These are phyloP conservation scores for Verticillium albo-atrum DNA, from an alignment of 2,329 filamentous ascomycete genomes.

Conservation along the genomic window DNA sequence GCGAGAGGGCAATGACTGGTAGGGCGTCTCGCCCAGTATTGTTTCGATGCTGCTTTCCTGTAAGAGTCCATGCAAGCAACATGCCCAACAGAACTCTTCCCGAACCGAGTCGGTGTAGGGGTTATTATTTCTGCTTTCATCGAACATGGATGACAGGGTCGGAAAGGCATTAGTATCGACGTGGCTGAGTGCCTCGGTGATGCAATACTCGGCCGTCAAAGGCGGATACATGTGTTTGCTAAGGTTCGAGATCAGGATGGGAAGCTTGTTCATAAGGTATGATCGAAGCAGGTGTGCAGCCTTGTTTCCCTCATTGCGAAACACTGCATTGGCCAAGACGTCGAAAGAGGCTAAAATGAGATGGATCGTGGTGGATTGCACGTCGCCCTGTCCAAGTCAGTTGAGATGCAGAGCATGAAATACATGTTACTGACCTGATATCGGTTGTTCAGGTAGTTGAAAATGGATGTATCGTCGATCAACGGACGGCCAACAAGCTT, in stretches of 20 bases:
- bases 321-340: conserved; percentile 79
- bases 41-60: conserved; percentile 71
- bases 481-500: conserved; percentile 80
- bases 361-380: conserved; percentile 73
- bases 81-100: conserved; percentile 82
- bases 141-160: conserved; percentile 55
- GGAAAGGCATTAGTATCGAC: conserved; percentile 76
- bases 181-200: conserved; percentile 68
- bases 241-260: conserved; percentile 48
- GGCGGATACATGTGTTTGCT: conserved; percentile 66
- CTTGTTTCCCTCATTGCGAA: conserved; percentile 53
- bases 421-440: conserved; percentile 56
- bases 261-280: conserved; percentile 71
- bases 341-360: conserved; percentile 88
- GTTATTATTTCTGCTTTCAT: conserved; percentile 52
- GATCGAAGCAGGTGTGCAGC: conserved; percentile 74
- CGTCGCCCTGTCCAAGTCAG: conserved; percentile 55
- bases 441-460: conserved; percentile 77
- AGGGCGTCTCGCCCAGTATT: conserved; percentile 78
- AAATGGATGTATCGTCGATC: conserved; percentile 73
- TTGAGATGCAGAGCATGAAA: background rate
- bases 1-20: conserved; percentile 70
- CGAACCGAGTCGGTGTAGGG: conserved; percentile 55
- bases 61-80: conserved; percentile 82
- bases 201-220: conserved; percentile 68